Evolutionary conservation across 2,329 filamentous ascomycete species (phyloP).

Genomic region (Metarhizium anisopliae): DNA sequence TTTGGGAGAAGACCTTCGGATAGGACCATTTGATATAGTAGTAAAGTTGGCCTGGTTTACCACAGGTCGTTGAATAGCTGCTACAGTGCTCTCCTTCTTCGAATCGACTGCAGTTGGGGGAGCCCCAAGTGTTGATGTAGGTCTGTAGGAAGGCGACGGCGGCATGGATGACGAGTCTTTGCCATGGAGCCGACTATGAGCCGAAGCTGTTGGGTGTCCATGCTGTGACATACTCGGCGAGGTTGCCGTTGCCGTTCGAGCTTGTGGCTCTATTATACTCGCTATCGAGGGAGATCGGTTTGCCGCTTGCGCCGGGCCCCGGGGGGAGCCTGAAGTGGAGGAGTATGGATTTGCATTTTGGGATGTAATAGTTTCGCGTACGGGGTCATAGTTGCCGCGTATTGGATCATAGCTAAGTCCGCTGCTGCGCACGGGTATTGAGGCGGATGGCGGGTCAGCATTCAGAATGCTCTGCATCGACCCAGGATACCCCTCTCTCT

Average conservation of each 20-base stretch:
- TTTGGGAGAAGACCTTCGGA: slow-evolving; percentile 39
- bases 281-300: slow-evolving; percentile 73
- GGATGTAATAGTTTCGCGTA: slow-evolving; percentile 51
- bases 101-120: slow-evolving; percentile 23
- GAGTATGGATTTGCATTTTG: slow-evolving; percentile 39
- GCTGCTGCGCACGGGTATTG: slow-evolving; percentile 49
- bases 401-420: slow-evolving; percentile 88
- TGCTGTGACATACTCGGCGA: slow-evolving; percentile 21
- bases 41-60: slow-evolving; percentile 31
- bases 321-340: slow-evolving; percentile 41
- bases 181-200: slow-evolving; percentile 21
- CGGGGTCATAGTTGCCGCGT: slow-evolving; percentile 61
- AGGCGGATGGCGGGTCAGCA: slow-evolving; percentile 34
- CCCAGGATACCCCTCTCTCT: slow-evolving; percentile 40
- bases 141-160: slow-evolving; percentile 31
- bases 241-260: slow-evolving; percentile 16
- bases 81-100: slow-evolving; percentile 26
- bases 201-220: slow-evolving; percentile 16
- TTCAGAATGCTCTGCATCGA: slow-evolving; percentile 51
- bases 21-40: slow-evolving; percentile 29
- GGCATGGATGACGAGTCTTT: slow-evolving; percentile 30
- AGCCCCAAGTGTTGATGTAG: slow-evolving; percentile 24
- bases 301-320: slow-evolving; percentile 24
- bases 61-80: slow-evolving; percentile 20
- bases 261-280: slow-evolving; percentile 64